Evolutionary conservation across 225 moss, liverwort and hornwort genomes (phyloP).

Genomic region (Neckera pumila): DNA sequence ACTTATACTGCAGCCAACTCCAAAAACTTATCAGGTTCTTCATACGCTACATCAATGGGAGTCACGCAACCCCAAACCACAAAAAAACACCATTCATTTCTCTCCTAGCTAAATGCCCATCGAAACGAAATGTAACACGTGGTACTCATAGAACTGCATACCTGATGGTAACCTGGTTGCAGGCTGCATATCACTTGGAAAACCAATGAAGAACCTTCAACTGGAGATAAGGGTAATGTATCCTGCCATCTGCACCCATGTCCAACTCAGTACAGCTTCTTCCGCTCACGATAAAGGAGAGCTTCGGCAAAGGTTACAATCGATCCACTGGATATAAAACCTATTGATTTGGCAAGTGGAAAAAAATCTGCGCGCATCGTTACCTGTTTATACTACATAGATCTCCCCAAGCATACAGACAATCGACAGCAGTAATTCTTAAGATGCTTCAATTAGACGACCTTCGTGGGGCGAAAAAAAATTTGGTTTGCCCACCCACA

Average conservation of each 20-base stretch:
- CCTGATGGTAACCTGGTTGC: conserved; percentile 94
- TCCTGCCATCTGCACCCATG: conserved; percentile 86
- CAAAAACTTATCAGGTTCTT: not conserved
- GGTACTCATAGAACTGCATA: conserved; percentile 5
- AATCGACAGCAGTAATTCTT: not conserved
- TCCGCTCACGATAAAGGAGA: not conserved
- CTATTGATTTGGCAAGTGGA: not conserved
- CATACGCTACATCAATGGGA: not conserved
- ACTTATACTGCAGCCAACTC: conserved; percentile 76
- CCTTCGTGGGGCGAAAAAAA: not conserved
- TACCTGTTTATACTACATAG: not conserved
- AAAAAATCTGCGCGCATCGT: not conserved
- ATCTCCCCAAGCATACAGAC: not conserved
- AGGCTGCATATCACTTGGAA: conserved; percentile 94
- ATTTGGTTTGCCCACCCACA: not conserved
- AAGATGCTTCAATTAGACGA: not conserved
- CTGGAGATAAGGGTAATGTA: conserved; percentile 82
- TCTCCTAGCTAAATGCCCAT: not conserved
- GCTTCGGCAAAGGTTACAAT: not conserved
- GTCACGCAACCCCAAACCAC: not conserved
- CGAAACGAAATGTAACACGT: not conserved
- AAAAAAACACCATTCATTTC: not conserved
- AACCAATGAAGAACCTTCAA: conserved; percentile 85
- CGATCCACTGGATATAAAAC: not conserved
- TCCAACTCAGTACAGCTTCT: not conserved